phyloP scores from a whole-genome alignment of 768 basidiomycete species.

The Naematelia encephala region DNA sequence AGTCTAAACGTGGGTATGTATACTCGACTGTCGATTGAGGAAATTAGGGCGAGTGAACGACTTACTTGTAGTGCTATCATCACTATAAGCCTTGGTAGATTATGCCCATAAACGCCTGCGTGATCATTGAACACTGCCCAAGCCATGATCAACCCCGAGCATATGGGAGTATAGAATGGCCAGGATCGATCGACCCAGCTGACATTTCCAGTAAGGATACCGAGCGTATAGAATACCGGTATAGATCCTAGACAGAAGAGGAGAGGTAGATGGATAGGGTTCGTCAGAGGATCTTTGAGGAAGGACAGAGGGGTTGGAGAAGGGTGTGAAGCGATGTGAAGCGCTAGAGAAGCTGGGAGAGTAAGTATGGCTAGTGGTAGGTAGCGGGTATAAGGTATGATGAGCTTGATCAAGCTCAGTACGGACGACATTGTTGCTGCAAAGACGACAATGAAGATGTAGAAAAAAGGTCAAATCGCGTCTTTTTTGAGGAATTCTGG shows the following conservation, averaged over 20 bases:
- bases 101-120: slow-evolving; percentile 60
- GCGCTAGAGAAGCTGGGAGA: slow-evolving; percentile 16
- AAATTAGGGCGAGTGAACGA: slow-evolving; percentile 1
- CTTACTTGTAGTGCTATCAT: slow-evolving; percentile 68
- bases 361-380: slow-evolving; percentile 20
- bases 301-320: slow-evolving; percentile 19
- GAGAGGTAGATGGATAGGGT: slow-evolving; percentile 36
- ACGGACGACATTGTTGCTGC: not conserved
- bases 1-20: no score
- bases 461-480: not conserved
- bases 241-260: slow-evolving; percentile 23
- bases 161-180: slow-evolving; percentile 72
- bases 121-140: slow-evolving; percentile 58
- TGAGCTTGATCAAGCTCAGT: not conserved
- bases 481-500: not conserved
- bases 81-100: slow-evolving; percentile 61
- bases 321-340: slow-evolving; percentile 21
- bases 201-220: slow-evolving; percentile 44
- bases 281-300: slow-evolving; percentile 23
- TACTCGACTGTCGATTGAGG: no score
- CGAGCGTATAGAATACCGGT: slow-evolving; percentile 31
- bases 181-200: slow-evolving; percentile 61
- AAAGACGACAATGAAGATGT: not conserved
- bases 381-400: slow-evolving; percentile 19
- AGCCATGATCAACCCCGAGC: slow-evolving; percentile 73